A percentile compares a stretch with the other conserved stretches of the same genome.
Evolutionary conservation across 2,329 filamentous ascomycete species (phyloP).

Genomic region (Cordyceps fumosorosea): DNA sequence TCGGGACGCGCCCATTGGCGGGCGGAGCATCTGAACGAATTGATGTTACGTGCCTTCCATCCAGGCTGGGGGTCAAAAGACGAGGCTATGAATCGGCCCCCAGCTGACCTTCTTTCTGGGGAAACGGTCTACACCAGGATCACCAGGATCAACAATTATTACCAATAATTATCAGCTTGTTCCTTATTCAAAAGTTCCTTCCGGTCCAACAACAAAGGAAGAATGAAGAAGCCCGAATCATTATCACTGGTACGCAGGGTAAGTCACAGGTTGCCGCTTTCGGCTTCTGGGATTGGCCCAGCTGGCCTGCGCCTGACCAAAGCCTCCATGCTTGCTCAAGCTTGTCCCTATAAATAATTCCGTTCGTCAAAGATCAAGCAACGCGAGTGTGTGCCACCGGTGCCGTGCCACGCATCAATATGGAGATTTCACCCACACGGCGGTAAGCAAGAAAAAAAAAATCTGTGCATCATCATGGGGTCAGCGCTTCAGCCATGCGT

Average conservation of each 20-base stretch:
- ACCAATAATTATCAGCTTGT: not conserved
- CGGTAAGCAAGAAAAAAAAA: not conserved
- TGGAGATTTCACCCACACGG: not conserved
- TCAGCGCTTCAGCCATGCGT: conserved; percentile 6
- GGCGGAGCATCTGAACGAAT: not conserved
- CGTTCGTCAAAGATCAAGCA: not conserved
- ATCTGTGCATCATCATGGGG: conserved; percentile 1
- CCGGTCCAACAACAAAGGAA: not conserved
- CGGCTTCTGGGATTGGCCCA: not conserved
- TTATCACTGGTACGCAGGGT: not conserved
- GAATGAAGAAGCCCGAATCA: not conserved
- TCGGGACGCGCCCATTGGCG: conserved; percentile 9
- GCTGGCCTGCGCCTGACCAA: conserved; percentile 15
- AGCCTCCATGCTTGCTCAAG: conserved; percentile 1
- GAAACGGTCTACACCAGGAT: not conserved
- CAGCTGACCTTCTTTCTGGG: conserved; percentile 2
- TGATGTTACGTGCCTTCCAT: conserved; percentile 9
- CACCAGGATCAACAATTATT: not conserved
- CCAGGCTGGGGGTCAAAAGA: not conserved
- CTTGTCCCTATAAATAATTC: not conserved
- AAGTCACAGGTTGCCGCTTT: conserved; percentile 1
- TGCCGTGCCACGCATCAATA: not conserved
- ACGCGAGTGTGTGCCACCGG: not conserved
- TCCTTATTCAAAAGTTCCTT: not conserved
- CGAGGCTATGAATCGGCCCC: conserved; percentile 3